phyloP scores from a whole-genome alignment of 179 eudicot species.

The Silene coronaria region DNA sequence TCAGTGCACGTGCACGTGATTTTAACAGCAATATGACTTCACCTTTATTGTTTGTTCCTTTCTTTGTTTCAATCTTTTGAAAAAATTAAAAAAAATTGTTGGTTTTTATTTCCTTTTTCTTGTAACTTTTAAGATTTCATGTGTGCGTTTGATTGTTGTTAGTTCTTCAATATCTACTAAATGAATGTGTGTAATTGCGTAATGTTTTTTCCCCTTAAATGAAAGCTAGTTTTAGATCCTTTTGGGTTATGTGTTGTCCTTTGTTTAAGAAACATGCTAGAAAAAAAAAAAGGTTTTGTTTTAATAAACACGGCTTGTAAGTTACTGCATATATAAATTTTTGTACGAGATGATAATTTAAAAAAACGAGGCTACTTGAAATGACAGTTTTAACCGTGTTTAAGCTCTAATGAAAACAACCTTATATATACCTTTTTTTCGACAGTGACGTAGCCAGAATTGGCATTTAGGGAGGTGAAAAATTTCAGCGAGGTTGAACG shows the following conservation, averaged over 20 bases:
- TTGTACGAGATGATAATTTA: no score
- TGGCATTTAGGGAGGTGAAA: no score
- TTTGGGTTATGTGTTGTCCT: not conserved
- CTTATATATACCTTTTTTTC: no score
- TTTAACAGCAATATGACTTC: not conserved
- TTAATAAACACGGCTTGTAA: no score
- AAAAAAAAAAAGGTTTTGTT: no score
- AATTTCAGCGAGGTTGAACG: no score
- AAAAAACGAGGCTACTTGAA: no score
- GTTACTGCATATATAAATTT: no score
- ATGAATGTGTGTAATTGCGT: not conserved
- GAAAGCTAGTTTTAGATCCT: not conserved
- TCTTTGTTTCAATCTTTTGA: not conserved
- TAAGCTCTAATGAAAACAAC: no score
- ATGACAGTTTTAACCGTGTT: no score
- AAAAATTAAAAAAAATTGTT: not conserved
- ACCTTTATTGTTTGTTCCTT: not conserved
- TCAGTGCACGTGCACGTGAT: constrained; percentile 27
- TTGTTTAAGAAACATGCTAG: not conserved
- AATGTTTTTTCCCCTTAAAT: not conserved
- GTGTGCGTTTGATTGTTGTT: not conserved
- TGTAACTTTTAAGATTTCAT: not conserved
- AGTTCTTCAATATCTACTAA: not conserved
- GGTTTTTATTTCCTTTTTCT: constrained; percentile 1
- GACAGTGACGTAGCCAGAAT: no score